A percentile compares a stretch with the other conserved stretches of the same genome.
These are phyloP conservation scores for Gentiana straminea DNA, from an alignment of 257 asterid genomes.

Conservation along the genomic window DNA sequence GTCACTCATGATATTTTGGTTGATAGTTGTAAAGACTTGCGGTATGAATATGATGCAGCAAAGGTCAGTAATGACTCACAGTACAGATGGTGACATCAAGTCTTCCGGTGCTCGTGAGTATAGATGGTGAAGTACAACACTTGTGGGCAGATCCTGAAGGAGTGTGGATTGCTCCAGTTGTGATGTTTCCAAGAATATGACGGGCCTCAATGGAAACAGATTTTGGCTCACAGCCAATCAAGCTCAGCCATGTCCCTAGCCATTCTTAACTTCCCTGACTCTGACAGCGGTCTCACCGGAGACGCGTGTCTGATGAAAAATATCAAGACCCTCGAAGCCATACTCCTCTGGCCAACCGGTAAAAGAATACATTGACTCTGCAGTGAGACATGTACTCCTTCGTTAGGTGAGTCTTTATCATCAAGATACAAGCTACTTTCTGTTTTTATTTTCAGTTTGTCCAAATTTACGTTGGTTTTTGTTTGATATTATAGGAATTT, in stretches of 20 bases:
- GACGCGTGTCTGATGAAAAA: conserved; percentile 89
- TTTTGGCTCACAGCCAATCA: conserved; percentile 82
- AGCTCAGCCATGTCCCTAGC: conserved; percentile 97
- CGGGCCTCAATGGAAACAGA: conserved; percentile 86
- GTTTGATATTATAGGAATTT: neutral
- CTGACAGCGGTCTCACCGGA: conserved; percentile 84
- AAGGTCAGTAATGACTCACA: too few species aligned
- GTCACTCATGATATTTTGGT: too few species aligned
- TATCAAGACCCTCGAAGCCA: conserved; percentile 79
- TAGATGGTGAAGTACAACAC: conserved; percentile 82
- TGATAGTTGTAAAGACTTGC: too few species aligned
- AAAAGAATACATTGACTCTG: conserved; percentile 51
- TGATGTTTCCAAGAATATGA: conserved; percentile 80
- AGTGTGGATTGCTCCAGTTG: conserved; percentile 79
- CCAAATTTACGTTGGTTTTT: too few species aligned
- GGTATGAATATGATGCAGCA: too few species aligned
- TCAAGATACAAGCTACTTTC: too few species aligned
- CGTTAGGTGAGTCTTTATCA: conserved; percentile 37
- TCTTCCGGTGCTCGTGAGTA: conserved; percentile 91
- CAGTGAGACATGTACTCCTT: conserved; percentile 53
- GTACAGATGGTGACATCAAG: conserved; percentile 83
- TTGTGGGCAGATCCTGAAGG: conserved; percentile 79
- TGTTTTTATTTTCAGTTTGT: too few species aligned
- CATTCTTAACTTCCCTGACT: conserved; percentile 93
- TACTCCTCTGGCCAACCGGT: conserved; percentile 69